Evolutionary conservation across 768 basidiomycete species (phyloP).

Genomic region (Glaciozyma martinii): DNA sequence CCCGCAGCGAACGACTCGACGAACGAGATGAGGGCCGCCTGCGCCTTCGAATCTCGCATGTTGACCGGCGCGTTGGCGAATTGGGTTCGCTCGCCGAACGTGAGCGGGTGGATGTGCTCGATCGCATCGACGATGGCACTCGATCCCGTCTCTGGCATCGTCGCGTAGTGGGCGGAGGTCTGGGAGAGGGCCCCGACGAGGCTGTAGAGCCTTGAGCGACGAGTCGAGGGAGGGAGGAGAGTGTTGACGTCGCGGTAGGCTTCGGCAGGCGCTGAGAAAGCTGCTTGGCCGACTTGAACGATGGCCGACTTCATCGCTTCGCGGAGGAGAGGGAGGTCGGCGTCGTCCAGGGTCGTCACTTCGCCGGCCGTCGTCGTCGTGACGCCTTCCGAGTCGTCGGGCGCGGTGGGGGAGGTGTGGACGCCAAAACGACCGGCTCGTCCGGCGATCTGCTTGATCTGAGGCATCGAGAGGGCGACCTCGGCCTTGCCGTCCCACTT

Average conservation of each 20-base stretch:
- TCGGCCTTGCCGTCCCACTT: slow-evolving; percentile 55
- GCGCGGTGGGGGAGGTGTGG: slow-evolving; percentile 40
- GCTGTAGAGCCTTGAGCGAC: slow-evolving; percentile 39
- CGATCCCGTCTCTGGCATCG: slow-evolving; percentile 29
- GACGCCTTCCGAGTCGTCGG: slow-evolving; percentile 30
- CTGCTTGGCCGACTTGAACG: slow-evolving; percentile 27
- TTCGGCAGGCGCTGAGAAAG: slow-evolving; percentile 5
- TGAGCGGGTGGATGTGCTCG: slow-evolving; percentile 36
- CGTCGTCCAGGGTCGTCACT: slow-evolving; percentile 59
- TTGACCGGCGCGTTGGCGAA: slow-evolving; percentile 41
- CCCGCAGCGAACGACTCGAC: slow-evolving; percentile 44
- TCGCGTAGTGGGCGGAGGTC: slow-evolving; percentile 35
- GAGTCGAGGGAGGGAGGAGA: slow-evolving; percentile 39
- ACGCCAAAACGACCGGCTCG: slow-evolving; percentile 83
- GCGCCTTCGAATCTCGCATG: slow-evolving; percentile 36
- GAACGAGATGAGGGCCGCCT: slow-evolving; percentile 39
- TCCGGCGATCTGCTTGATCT: slow-evolving; percentile 89
- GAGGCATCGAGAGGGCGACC: slow-evolving; percentile 54
- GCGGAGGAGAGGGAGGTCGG: slow-evolving; percentile 56
- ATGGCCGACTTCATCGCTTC: slow-evolving; percentile 51
- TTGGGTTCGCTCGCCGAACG: slow-evolving; percentile 37
- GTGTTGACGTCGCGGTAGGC: slow-evolving; percentile 32
- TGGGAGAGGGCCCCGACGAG: slow-evolving; percentile 36
- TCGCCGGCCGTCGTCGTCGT: slow-evolving; percentile 48
- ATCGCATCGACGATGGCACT: slow-evolving; percentile 36